Evolutionary conservation across 2,329 filamentous ascomycete genomes (phyloP).

Genomic region (Sphaerulina musiva): DNA sequence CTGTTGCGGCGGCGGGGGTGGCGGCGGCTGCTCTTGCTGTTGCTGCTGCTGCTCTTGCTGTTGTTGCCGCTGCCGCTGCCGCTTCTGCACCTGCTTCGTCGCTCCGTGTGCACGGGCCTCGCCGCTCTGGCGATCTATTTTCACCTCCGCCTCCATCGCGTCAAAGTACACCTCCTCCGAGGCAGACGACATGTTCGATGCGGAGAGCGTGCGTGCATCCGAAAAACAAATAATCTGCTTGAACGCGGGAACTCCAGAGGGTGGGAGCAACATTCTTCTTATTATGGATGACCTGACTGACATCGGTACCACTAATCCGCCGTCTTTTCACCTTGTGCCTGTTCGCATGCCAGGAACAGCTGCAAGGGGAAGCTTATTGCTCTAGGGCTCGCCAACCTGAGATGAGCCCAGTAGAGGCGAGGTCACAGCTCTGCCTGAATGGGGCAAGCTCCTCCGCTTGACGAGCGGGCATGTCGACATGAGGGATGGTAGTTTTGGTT

Average conservation of each 20-base stretch:
- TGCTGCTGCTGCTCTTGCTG: neutral
- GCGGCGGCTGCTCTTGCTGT: neutral
- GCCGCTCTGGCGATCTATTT: no score
- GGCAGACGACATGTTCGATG: neutral
- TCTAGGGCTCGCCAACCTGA: neutral
- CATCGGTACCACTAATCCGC: no score
- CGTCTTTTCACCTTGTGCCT: neutral
- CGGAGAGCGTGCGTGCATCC: neutral
- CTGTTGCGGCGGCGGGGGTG: neutral
- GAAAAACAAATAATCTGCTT: neutral
- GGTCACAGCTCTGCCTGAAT: neutral
- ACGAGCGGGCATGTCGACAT: neutral
- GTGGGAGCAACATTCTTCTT: neutral
- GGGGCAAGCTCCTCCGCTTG: neutral
- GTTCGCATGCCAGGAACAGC: neutral
- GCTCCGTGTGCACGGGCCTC: neutral
- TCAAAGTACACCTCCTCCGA: neutral
- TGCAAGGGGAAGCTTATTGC: neutral
- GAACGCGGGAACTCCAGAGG: no score
- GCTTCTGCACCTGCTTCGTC: neutral
- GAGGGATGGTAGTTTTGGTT: neutral
- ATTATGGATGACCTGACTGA: neutral
- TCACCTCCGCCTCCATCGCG: neutral
- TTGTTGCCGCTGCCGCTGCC: no score
- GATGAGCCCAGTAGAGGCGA: neutral